Base-by-base conservation (phyloP, 2,329 filamentous ascomycete genomes). In the Ceratocystis cacaofunesta region DNA sequence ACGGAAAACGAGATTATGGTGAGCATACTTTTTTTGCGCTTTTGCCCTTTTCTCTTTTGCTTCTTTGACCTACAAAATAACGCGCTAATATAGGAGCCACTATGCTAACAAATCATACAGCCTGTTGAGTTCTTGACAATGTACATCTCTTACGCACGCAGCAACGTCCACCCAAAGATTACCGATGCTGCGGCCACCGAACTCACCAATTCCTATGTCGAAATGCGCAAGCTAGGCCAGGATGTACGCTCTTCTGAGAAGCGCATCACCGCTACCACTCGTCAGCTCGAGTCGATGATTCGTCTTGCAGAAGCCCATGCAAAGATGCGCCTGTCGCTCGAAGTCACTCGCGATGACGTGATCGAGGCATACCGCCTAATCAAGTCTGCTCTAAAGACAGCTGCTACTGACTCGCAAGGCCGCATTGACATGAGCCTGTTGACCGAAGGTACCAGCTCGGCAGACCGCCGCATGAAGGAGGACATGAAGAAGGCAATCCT, bases 241-340 rank as follows among this genome's bases (percentile, higher is more conserved):
- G 88, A 92, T 71, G 87, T 92, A 44, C 90, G 92, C 61, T 83
- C 91, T 1, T 84, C 89, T 2, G 95, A 99, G 76, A 92, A 95
- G 75, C 90, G 94, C 70, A 99, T 99, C 77, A 99, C 94, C 0
- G 94, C 94, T 50, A 99, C 94, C 2, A 99, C 95, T 0, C 85
- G 94, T 73, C 94, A 99, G 76, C 82, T 99, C 5, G 95, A 99
- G 77, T 94, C 88, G 58, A 99, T 99, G 95, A 97, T 99, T 73
- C 92, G 94, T 68, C 87, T 99, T 2, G 79, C 92, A 1, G 94
- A 99, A 78, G 94, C 92, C 0, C 95, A 99, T 75, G 95, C 94
- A 62, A 96, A 96, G 76, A 99, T 99, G 95, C 88, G 94, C 3
- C 83, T 99, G 4, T 84, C 88, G 0, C 74, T 79, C 2, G 83